phyloP scores from a whole-genome alignment of 805 yeast genomes.

The Lipomyces yamanashiensis region DNA sequence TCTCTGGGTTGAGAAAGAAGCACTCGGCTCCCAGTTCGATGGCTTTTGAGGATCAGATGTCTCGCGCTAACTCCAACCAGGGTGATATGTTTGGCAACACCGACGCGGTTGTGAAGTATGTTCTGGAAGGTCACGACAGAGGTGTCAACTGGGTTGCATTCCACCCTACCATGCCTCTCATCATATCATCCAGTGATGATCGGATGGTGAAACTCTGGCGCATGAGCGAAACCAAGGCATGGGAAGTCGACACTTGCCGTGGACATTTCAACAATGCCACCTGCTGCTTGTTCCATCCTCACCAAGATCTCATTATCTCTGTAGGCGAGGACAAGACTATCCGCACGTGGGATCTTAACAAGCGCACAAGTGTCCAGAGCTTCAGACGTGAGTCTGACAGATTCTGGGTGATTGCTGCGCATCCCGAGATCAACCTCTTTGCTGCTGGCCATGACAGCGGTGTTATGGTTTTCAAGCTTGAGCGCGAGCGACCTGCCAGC shows the following conservation, averaged over 20 bases:
- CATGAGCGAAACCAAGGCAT: conserved; percentile 95
- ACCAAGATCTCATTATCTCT: conserved; percentile 87
- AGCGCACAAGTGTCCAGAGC: conserved; percentile 89
- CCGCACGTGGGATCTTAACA: conserved; percentile 95
- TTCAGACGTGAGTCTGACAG: conserved; percentile 92
- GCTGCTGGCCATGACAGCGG: conserved; percentile 96
- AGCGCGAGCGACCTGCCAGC: conserved; percentile 96
- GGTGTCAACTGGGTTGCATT: conserved; percentile 99
- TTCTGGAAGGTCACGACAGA: conserved; percentile 96
- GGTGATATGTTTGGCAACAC: conserved; percentile 88
- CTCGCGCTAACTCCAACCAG: conserved; percentile 54
- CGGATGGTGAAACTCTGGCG: conserved; percentile 95
- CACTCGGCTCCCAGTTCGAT: conserved; percentile 74
- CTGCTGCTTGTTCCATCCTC: conserved; percentile 88
- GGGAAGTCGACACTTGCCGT: conserved; percentile 99
- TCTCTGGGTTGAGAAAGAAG: conserved; percentile 89
- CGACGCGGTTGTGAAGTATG: conserved; percentile 93
- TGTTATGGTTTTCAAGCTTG: conserved; percentile 95
- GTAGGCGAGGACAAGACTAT: conserved; percentile 96
- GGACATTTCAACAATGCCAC: conserved; percentile 96
- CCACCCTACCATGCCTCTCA: conserved; percentile 94
- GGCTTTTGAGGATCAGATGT: conserved; percentile 51
- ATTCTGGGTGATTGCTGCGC: conserved; percentile 90
- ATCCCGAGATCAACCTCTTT: conserved; percentile 87
- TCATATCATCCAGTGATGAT: conserved; percentile 96